These are phyloP conservation scores for Flaveria floridana DNA, from an alignment of 140 eudicot genomes.

Conservation along the genomic window DNA sequence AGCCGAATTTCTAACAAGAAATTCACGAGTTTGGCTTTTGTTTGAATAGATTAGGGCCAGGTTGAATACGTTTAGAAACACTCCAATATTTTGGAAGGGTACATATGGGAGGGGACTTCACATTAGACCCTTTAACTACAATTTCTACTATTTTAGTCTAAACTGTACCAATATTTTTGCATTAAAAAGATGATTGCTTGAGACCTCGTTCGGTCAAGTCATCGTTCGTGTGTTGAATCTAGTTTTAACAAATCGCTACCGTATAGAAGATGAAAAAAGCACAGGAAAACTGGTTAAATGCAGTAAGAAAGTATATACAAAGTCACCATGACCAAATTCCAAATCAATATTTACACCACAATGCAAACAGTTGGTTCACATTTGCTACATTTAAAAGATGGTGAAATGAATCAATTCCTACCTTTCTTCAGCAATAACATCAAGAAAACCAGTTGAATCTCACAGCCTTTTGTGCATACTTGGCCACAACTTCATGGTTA, in stretches of 20 bases:
- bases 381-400: conserved; percentile 21
- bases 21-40: too few species aligned
- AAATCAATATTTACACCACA: conserved; percentile 37
- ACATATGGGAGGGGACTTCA: too few species aligned
- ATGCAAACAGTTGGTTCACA: conserved; percentile 29
- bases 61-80: too few species aligned
- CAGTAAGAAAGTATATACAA: conserved; percentile 17
- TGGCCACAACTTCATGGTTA: conserved; percentile 24
- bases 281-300: background rate
- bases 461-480: conserved; percentile 15
- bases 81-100: too few species aligned
- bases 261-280: background rate
- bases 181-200: background rate
- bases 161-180: background rate
- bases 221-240: background rate
- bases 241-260: background rate
- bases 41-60: too few species aligned
- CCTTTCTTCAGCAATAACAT: conserved; percentile 26
- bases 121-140: too few species aligned
- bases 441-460: conserved; percentile 11
- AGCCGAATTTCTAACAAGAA: too few species aligned
- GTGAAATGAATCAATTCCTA: conserved; percentile 1
- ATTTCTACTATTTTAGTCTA: background rate
- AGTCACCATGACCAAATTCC: conserved; percentile 20
- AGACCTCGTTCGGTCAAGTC: background rate